Evolutionary conservation across 2,329 filamentous ascomycete genomes (phyloP).

Genomic region (Hypoxylon sp.): DNA sequence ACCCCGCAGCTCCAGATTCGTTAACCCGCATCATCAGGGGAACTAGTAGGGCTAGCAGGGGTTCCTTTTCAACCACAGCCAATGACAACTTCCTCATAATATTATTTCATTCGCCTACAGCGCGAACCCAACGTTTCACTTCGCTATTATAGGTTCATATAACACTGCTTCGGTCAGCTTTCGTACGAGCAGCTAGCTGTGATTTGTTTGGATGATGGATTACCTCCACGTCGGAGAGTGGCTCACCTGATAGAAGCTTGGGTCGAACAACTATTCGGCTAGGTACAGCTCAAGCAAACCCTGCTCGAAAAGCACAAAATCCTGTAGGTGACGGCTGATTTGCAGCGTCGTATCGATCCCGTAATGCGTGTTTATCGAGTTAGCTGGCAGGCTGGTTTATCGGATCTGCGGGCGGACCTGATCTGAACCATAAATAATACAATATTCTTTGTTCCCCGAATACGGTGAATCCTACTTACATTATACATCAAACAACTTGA

Average conservation of each 20-base stretch:
- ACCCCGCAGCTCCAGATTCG: constrained; percentile 38
- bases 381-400: constrained; percentile 8
- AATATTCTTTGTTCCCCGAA: constrained; percentile 5
- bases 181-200: neutral
- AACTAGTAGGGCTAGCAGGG: constrained; percentile 34
- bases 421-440: constrained; percentile 23
- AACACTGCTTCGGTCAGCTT: neutral
- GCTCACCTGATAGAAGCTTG: neutral
- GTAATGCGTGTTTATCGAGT: constrained; percentile 30
- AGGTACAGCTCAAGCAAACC: constrained; percentile 18
- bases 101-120: constrained; percentile 5
- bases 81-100: constrained; percentile 23
- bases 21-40: constrained; percentile 11
- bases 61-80: constrained; percentile 35
- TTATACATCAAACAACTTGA: constrained; percentile 10
- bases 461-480: neutral
- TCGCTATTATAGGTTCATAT: constrained; percentile 15
- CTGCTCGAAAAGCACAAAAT: constrained; percentile 3
- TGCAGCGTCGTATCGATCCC: constrained; percentile 41
- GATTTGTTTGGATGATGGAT: constrained; percentile 1
- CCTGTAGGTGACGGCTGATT: constrained; percentile 26
- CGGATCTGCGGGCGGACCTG: neutral
- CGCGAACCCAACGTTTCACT: constrained; percentile 16
- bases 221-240: neutral
- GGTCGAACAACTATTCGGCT: constrained; percentile 11